Base-by-base conservation (phyloP, 2,329 filamentous ascomycete genomes). In the Colletotrichum australisinense region DNA sequence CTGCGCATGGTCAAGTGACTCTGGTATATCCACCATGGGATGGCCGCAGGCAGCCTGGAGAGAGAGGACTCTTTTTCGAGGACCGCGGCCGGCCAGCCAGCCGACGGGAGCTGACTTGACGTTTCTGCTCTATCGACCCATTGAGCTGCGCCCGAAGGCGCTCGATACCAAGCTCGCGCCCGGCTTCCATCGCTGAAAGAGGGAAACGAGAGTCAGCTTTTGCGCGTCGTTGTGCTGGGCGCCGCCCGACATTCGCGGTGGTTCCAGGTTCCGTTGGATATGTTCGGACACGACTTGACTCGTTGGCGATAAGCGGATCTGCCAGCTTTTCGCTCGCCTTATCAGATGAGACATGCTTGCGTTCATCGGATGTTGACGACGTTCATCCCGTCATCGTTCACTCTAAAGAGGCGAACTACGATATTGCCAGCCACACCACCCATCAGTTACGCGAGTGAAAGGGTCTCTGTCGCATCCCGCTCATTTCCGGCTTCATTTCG, bases 1-100 rank as follows among this genome's bases (percentile, higher is more conserved):
- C 56, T 62, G 71, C 60, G 46, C n/a, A 62, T 22, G 60, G 71
- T 71, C 71, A 73, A 73, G 60, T 69, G 70, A 64, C 70, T 60
- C n/a, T 57, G n/a, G 24, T 12, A 30, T 73, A 30, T 56, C 55
- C 53, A 64, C 56, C 22, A 24, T 22, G 56, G 32, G 19, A 52
- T 32, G 30, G 42, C 62, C 26, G 42, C 46, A 63, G 26, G 22
- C 19, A 49, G 7, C 19, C n/a, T 9, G 19, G 42, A 19, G 4
- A 2, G 16, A n/a, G 19, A 22, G 3, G 42, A 49, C 42, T 42
- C 26, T 28, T 28, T 28, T 28, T 28, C 26, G 26, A 28, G 26
- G 26, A 28, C 26, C 26, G 26, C 26, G 26, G 26, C 26, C 26
- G 26, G 4, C 49, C 8, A 3, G 19, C 46, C 49, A 26, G 67